phyloP scores from a whole-genome alignment of 441 rosid genomes.

The Manihot esculenta region DNA sequence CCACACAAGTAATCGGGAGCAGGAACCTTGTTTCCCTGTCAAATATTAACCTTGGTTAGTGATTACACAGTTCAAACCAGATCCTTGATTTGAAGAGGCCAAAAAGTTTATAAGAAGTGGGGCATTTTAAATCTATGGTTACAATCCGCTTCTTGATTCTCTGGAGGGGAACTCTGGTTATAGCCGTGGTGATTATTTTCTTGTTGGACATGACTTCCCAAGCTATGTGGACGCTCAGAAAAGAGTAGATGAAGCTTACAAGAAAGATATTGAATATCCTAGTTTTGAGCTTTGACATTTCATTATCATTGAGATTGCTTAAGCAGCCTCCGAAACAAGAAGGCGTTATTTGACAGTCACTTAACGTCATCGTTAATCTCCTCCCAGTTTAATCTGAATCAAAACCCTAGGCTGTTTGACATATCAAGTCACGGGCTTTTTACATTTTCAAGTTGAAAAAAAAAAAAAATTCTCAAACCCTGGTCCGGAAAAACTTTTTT shows the following conservation, averaged over 20 bases:
- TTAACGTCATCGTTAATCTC: neutral
- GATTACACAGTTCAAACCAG: conserved; percentile 72
- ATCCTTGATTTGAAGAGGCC: conserved; percentile 93
- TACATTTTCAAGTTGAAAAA: too few relatives aligned
- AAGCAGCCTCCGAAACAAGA: neutral
- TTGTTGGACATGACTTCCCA: conserved; percentile 85
- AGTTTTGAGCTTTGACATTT: conserved; percentile 5
- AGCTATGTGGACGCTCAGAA: conserved; percentile 86
- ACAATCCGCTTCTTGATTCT: conserved; percentile 82
- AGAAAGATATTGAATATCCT: conserved; percentile 42
- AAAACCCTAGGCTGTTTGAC: neutral
- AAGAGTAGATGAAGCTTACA: conserved; percentile 79
- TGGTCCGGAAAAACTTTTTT: too few relatives aligned
- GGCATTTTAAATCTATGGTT: conserved; percentile 82
- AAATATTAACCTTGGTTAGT: conserved; percentile 17
- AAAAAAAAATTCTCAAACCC: too few relatives aligned
- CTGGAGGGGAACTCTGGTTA: conserved; percentile 88
- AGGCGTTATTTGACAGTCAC: neutral
- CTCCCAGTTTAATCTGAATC: neutral
- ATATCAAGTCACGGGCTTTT: too few relatives aligned
- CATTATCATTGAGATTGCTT: neutral
- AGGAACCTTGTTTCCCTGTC: conserved; percentile 13
- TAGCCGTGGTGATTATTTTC: conserved; percentile 93
- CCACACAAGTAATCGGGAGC: neutral
- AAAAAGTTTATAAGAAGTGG: conserved; percentile 81